Evolutionary conservation across 2,329 filamentous ascomycete species (phyloP).

Genomic region (Samsoniella hepiali): DNA sequence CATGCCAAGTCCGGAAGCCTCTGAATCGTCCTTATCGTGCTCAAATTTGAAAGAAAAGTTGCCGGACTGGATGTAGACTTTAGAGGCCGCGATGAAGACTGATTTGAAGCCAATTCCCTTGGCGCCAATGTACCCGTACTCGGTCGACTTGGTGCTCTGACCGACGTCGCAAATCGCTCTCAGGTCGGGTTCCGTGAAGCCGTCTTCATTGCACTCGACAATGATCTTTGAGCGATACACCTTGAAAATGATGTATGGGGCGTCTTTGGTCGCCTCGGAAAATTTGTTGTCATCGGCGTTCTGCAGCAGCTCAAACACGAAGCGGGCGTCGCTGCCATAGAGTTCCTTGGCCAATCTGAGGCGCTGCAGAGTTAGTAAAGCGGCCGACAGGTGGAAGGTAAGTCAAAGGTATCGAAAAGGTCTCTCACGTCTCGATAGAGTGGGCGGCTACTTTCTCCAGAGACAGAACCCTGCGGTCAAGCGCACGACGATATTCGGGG

Average conservation of each 20-base stretch:
- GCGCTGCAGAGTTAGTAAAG: too few species aligned
- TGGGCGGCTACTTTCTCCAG: too few species aligned
- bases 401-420: too few species aligned
- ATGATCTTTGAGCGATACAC: conserved; percentile 36
- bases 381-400: too few species aligned
- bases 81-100: conserved; percentile 40
- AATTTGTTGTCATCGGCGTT: conserved; percentile 42
- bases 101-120: conserved; percentile 50
- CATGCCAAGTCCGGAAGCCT: too few species aligned
- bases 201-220: conserved; percentile 47
- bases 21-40: conserved; percentile 21
- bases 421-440: too few species aligned
- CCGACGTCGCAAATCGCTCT: conserved; percentile 42
- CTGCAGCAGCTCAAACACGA: conserved; percentile 21
- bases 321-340: conserved; percentile 16
- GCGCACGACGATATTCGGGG: too few species aligned
- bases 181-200: conserved; percentile 42
- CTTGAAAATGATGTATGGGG: conserved; percentile 32
- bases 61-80: conserved; percentile 40
- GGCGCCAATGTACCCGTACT: conserved; percentile 42
- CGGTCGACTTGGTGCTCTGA: conserved; percentile 41
- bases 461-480: too few species aligned
- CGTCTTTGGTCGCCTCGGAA: conserved; percentile 20
- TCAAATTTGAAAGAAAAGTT: conserved; percentile 39
- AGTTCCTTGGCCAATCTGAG: conserved; percentile 19